Evolutionary conservation across 1,284 basidiomycete genomes (phyloP), one percentile per base, ranked within the genome.

Genomic region (Papiliotrema nemorosa): DNA sequence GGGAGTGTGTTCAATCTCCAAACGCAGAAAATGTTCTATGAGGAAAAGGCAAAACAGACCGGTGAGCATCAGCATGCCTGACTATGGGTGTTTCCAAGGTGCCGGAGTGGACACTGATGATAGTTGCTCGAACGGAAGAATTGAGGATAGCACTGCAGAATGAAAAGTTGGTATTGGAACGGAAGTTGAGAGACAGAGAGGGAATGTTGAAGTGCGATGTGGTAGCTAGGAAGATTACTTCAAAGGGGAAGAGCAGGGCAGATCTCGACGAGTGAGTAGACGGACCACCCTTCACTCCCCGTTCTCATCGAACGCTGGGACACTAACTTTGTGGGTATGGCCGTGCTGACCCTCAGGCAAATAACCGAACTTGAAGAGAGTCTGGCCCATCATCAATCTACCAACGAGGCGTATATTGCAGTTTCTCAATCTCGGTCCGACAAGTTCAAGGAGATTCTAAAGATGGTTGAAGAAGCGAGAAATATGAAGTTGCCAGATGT

Each of bases 241-340:
- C 63, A 9, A 50, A 64, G 21, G 60, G 59, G 10, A 66, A 59
- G 53, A 62, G 52, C 3, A 54, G 66, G 37, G 51, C 50, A 12
- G 64, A 71, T 49, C 62, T 73, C 2, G 63, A 69, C 16, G 69
- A 64, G 70, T 73, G 50, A 59, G 69, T 65, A 35, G n/a, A 16
- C n/a, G 20, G 14, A 7, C 6, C 12, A 26, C n/a, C 38, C 14
- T 13, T 13, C 34, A 31, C 25, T 13, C 16, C 33, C 13, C 40
- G 20, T n/a, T 4, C n/a, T 40, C 10, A 9, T 34, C 24, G 34
- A 42, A 42, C 18, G 13, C 14, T 37, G 21, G 18, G 5, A 36
- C 5, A 26, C 18, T 20, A 31, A 42, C 21, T 24, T 5, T 10
- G 35, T 5, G 36, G 10, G 33, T 16, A 33, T 26, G n/a, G n/a